Percentiles rank a stretch among this genome's conserved stretches.
phyloP scores from a whole-genome alignment of 305 asterid genomes.

The Plantago coronopus region DNA sequence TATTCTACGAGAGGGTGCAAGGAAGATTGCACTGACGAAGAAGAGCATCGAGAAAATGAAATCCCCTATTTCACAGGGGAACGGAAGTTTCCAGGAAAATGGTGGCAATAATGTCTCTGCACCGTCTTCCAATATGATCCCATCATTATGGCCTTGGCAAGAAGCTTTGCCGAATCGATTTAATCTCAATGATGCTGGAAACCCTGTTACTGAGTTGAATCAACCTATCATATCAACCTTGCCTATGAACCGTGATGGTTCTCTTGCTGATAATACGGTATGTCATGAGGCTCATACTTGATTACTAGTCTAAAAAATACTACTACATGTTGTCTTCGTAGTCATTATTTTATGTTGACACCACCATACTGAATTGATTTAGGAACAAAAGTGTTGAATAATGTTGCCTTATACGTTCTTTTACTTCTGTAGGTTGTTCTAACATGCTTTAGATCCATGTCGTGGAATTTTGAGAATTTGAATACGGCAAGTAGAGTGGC shows the following conservation, averaged over 20 bases:
- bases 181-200: constrained; percentile 54
- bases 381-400: constrained; percentile 8
- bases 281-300: constrained; percentile 17
- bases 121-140: constrained; percentile 36
- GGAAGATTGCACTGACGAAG: constrained; percentile 49
- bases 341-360: constrained; percentile 10
- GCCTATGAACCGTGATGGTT: constrained; percentile 60
- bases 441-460: constrained; percentile 76
- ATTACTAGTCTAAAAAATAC: neutral
- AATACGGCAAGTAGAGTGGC: constrained; percentile 55
- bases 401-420: constrained; percentile 19
- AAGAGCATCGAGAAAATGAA: constrained; percentile 40
- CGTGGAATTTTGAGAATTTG: constrained; percentile 70
- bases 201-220: constrained; percentile 37
- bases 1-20: constrained; percentile 54
- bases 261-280: constrained; percentile 63
- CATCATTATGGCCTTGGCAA: constrained; percentile 66
- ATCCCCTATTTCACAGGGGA: constrained; percentile 40
- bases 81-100: constrained; percentile 41
- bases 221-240: constrained; percentile 57
- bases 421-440: constrained; percentile 52
- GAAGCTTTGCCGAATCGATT: constrained; percentile 45
- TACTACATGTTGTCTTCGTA: constrained; percentile 3
- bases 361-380: constrained; percentile 9
- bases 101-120: constrained; percentile 37